phyloP scores from a whole-genome alignment of 139 green algal species.

The Auxenochlorella protothecoides region DNA sequence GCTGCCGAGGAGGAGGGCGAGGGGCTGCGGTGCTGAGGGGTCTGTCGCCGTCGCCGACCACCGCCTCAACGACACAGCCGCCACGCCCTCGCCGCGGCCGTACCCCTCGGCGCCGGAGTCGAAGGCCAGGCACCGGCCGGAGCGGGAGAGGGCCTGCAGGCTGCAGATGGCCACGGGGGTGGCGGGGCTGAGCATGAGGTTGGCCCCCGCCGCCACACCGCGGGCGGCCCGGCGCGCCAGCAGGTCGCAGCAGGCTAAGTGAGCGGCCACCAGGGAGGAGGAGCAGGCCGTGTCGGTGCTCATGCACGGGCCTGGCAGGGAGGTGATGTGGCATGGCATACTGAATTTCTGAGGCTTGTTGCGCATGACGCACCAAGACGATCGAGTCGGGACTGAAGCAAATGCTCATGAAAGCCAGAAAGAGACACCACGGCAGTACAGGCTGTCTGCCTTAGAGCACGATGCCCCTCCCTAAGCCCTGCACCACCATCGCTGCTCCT shows the following conservation, averaged over 20 bases:
- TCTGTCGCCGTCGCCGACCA: background rate
- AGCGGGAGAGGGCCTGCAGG: constrained; percentile 30
- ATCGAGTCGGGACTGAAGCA: too few relatives aligned
- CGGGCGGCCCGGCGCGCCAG: background rate
- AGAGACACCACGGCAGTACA: too few relatives aligned
- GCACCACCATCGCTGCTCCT: too few relatives aligned
- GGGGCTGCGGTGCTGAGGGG: background rate
- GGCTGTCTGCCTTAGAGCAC: too few relatives aligned
- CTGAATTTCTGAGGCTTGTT: too few relatives aligned
- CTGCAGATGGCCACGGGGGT: constrained; percentile 24
- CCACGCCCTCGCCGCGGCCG: constrained; percentile 36
- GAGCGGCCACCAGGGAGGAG: constrained; percentile 36
- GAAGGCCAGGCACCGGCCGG: constrained; percentile 45
- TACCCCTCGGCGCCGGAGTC: constrained; percentile 51
- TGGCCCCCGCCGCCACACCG: constrained; percentile 22
- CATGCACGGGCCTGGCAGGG: constrained; percentile 26
- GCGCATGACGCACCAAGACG: too few relatives aligned
- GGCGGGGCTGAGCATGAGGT: constrained; percentile 23
- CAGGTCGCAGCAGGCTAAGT: constrained; percentile 26
- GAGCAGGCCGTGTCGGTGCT: constrained; percentile 50
- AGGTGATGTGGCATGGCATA: too few relatives aligned
- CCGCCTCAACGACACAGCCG: constrained; percentile 7
- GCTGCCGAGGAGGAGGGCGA: constrained; percentile 35
- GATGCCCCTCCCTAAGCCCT: too few relatives aligned
- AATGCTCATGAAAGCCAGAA: too few relatives aligned